Evolutionary conservation across 2,329 filamentous ascomycete species (phyloP).

Genomic region (Botrytis sinoallii): DNA sequence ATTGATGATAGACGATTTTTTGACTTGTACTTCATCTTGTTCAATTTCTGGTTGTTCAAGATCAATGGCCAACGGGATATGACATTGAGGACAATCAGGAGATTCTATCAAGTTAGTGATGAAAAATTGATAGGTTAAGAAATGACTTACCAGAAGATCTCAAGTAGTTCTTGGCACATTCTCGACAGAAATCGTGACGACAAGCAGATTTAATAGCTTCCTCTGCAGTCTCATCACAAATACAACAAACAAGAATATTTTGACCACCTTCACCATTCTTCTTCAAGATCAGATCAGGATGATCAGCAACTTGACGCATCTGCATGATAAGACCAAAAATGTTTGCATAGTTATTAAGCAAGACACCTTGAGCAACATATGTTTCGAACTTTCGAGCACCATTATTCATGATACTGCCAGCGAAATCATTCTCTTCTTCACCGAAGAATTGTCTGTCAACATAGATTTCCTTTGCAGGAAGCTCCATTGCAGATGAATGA

Average conservation of each 20-base stretch:
- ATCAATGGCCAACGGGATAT: slow-evolving; percentile 86
- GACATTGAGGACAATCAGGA: slow-evolving; percentile 82
- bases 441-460: slow-evolving; percentile 96
- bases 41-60: slow-evolving; percentile 94
- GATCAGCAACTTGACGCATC: slow-evolving; percentile 96
- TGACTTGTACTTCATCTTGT: slow-evolving; percentile 80
- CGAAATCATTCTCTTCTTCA: slow-evolving; percentile 93
- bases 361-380: slow-evolving; percentile 88
- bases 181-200: slow-evolving; percentile 87
- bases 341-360: slow-evolving; percentile 97
- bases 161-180: slow-evolving; percentile 77
- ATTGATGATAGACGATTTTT: slow-evolving; percentile 97
- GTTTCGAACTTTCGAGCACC: slow-evolving; percentile 88
- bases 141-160: slow-evolving; percentile 65
- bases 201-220: slow-evolving; percentile 90
- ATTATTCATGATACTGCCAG: slow-evolving; percentile 91
- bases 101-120: slow-evolving; percentile 43
- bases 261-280: slow-evolving; percentile 83
- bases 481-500: slow-evolving; percentile 90
- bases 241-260: slow-evolving; percentile 86
- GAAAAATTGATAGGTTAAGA: not conserved
- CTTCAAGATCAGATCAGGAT: slow-evolving; percentile 89
- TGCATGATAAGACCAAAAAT: slow-evolving; percentile 99
- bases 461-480: slow-evolving; percentile 90
- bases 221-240: slow-evolving; percentile 94